Evolutionary conservation across 2,329 filamentous ascomycete species (phyloP), one percentile per base, ranked within the genome.

Genomic region (Karstenula rhodostoma): DNA sequence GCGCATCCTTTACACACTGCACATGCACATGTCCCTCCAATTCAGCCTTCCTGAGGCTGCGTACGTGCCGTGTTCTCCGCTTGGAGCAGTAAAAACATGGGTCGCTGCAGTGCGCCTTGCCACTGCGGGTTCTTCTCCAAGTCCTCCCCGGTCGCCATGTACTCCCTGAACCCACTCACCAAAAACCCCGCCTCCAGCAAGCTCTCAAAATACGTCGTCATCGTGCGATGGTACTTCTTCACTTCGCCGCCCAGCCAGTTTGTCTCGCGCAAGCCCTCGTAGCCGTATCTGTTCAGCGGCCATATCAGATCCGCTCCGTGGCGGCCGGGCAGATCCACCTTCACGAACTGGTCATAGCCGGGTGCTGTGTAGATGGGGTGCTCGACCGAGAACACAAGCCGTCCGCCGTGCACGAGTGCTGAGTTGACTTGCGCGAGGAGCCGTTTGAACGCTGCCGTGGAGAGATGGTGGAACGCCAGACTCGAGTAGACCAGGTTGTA

Each of bases 341-440:
- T 57, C 23, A 54, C 15, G 23, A 57, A 27, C 2, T 15, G 17
- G 19, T 58, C 46, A 29, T 60, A 48, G 2, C 53, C 44, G 44
- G 81, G 81, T 6, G 80, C 78, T n/a, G 81, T 82, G 60, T 82
- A 64, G 51, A 84, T 77, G 0, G 82, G 82, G 59, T 84, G 82
- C 65, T 84, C 82, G 43, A 83, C 76, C 0, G 81, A 81, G 64
- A 83, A 84, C 9, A 83, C 78, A 25, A 82, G 69, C 7, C 63
- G 62, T 3, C 78, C 78, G 6, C 74, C 74, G 3, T 76, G 73
- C 48, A 70, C 71, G 29, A 82, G 68, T 27, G 71, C 67, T 17
- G 64, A 53, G 37, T 73, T 67, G 10, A 81, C 70, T 59, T 77
- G 65, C 3, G 51, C 51, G 22, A 80, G 67, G 10, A 82, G 66